These are phyloP conservation scores for Amoebophrya sp. DNA, from an alignment of 169 alveolate species.

Conservation along the genomic window DNA sequence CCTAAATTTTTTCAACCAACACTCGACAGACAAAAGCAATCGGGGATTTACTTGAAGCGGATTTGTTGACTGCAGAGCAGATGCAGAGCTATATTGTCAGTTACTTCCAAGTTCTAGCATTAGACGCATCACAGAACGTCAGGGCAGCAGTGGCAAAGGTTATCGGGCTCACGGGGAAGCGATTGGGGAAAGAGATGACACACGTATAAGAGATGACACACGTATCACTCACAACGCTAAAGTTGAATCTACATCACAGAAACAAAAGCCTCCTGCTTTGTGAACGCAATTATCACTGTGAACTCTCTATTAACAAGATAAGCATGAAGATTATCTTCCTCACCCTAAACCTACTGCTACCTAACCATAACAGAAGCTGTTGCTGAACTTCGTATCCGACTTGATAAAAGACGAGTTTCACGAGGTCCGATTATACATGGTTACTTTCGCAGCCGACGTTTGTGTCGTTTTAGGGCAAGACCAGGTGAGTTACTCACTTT, in stretches of 20 bases:
- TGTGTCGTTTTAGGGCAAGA: neutral
- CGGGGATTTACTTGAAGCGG: constrained; percentile 8
- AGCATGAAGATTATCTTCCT: too few relatives aligned
- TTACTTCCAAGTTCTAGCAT: neutral
- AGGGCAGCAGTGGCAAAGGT: neutral
- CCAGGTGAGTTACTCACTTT: neutral
- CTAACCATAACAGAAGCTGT: neutral
- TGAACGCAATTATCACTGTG: too few relatives aligned
- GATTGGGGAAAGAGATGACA: neutral
- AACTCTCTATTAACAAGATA: too few relatives aligned
- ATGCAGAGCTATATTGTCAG: neutral
- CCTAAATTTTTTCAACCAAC: too few relatives aligned
- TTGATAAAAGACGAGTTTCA: neutral
- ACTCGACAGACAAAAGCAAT: neutral
- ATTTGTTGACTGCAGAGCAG: neutral
- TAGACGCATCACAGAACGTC: neutral
- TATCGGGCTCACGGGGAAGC: neutral
- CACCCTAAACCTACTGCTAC: too few relatives aligned
- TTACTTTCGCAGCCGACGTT: neutral
- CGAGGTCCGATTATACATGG: constrained; percentile 2
- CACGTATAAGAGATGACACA: neutral
- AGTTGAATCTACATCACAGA: too few relatives aligned
- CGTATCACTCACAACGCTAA: too few relatives aligned
- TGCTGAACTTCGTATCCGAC: constrained; percentile 14
- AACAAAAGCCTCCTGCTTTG: too few relatives aligned